phyloP scores from a whole-genome alignment of 305 asterid species.

The Rubia tinctorum region DNA sequence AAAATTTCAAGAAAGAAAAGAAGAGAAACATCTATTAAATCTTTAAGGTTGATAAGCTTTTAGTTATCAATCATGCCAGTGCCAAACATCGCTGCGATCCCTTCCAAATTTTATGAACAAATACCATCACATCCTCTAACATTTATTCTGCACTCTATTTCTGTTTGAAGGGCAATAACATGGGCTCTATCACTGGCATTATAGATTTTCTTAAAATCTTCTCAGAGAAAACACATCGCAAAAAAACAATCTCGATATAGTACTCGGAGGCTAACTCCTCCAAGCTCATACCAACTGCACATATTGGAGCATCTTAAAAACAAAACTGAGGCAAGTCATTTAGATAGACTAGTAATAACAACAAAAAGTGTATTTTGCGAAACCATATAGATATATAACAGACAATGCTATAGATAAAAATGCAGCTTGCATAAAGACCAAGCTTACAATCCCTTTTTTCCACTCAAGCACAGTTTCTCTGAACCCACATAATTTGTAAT shows the following conservation, averaged over 20 bases:
- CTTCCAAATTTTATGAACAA: background rate
- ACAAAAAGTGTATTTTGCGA: background rate
- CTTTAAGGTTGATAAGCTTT: background rate
- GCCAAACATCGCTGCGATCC: background rate
- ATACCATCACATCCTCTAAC: background rate
- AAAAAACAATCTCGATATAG: background rate
- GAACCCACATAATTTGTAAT: background rate
- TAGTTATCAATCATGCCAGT: background rate
- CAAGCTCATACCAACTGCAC: background rate
- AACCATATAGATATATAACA: background rate
- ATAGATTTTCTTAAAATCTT: background rate
- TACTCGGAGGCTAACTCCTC: background rate
- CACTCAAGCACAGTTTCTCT: background rate
- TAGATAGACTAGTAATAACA: background rate
- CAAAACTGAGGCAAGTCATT: background rate
- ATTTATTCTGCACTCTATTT: background rate
- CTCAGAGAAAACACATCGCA: background rate
- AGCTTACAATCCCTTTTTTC: background rate
- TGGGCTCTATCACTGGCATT: background rate
- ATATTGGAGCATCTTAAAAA: background rate
- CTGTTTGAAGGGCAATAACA: background rate
- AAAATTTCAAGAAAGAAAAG: background rate
- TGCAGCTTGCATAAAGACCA: background rate
- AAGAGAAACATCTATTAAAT: background rate
- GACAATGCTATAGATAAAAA: background rate